A percentile compares a stretch with the other conserved stretches of the same genome.
phyloP scores from a whole-genome alignment of 768 basidiomycete species.

The Rhodotorula babjevae region DNA sequence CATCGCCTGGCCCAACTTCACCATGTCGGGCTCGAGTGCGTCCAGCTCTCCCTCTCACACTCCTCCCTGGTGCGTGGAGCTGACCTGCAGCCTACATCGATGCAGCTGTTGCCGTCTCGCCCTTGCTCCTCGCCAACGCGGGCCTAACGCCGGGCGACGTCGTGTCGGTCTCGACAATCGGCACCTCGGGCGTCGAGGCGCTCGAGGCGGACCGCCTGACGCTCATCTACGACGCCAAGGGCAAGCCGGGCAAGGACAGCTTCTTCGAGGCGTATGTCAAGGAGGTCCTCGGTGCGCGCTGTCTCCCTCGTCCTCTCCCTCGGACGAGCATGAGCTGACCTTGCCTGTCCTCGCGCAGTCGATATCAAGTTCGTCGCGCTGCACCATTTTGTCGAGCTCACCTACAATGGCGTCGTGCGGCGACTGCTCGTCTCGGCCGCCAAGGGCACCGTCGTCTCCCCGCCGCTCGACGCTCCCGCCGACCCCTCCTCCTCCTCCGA shows the following conservation, averaged over 20 bases:
- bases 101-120: conserved; percentile 25
- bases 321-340: not conserved
- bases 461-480: not conserved
- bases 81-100: too few species aligned
- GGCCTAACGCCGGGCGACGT: conserved; percentile 4
- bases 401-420: conserved; percentile 30
- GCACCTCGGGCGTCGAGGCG: conserved; percentile 21
- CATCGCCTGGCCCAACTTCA: conserved; percentile 34
- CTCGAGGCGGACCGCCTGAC: conserved; percentile 28
- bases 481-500: not conserved
- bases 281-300: conserved; percentile 28
- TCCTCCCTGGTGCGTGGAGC: not conserved
- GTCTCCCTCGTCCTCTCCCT: not conserved
- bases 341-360: conserved; percentile 4
- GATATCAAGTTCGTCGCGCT: conserved; percentile 36
- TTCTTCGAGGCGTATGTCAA: conserved; percentile 39
- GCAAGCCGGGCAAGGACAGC: conserved; percentile 33
- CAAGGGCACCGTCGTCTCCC: not conserved
- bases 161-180: conserved; percentile 27
- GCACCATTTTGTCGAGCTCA: conserved; percentile 35
- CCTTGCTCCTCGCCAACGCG: conserved; percentile 29
- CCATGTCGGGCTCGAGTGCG: conserved; percentile 19
- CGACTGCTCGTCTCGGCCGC: conserved; percentile 30
- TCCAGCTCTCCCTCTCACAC: too few species aligned
- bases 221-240: conserved; percentile 33